Conservation (phyloP, 805 yeast genomes). For the Komagataella pseudopastoris region DNA sequence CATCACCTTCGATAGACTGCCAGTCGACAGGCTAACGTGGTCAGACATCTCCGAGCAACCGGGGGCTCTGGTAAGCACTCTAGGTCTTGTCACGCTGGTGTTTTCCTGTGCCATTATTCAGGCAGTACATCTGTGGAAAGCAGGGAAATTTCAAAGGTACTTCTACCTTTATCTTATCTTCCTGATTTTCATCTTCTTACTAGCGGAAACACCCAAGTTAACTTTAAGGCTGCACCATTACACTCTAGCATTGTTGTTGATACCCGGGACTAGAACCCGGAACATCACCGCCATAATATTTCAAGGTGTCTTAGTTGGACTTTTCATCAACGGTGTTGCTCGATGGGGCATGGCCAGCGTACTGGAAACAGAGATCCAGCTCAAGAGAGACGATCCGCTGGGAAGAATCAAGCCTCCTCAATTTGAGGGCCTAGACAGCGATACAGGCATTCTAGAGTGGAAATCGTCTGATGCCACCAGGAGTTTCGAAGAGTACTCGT, state of each 20-base stretch:
- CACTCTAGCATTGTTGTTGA: constrained; percentile 58
- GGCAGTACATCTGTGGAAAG: constrained; percentile 67
- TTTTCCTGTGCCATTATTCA: constrained; percentile 52
- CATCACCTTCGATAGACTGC: constrained; percentile 76
- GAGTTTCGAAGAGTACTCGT: constrained; percentile 38
- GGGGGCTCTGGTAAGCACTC: constrained; percentile 59
- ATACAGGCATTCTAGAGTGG: constrained; percentile 26
- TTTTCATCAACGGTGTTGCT: constrained; percentile 72
- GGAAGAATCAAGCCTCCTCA: constrained; percentile 38
- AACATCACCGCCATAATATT: constrained; percentile 59
- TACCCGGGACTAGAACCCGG: constrained; percentile 76
- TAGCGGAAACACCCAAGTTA: constrained; percentile 48
- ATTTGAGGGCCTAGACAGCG: constrained; percentile 19
- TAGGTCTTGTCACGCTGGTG: constrained; percentile 32
- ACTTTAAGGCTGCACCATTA: constrained; percentile 72
- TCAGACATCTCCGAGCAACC: constrained; percentile 62
- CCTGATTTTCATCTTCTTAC: constrained; percentile 25
- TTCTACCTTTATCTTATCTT: constrained; percentile 37
- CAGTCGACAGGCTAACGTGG: constrained; percentile 72
- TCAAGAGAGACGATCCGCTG: constrained; percentile 65
- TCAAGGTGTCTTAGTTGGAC: constrained; percentile 77
- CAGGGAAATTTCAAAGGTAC: constrained; percentile 54
- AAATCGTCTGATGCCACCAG: constrained; percentile 9
- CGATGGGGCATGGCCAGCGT: constrained; percentile 92
- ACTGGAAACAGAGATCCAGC: constrained; percentile 56